Percentiles rank a stretch among this genome's conserved stretches.
Conservation (phyloP, 2,329 filamentous ascomycete genomes). For the Mariannaea elegans region DNA sequence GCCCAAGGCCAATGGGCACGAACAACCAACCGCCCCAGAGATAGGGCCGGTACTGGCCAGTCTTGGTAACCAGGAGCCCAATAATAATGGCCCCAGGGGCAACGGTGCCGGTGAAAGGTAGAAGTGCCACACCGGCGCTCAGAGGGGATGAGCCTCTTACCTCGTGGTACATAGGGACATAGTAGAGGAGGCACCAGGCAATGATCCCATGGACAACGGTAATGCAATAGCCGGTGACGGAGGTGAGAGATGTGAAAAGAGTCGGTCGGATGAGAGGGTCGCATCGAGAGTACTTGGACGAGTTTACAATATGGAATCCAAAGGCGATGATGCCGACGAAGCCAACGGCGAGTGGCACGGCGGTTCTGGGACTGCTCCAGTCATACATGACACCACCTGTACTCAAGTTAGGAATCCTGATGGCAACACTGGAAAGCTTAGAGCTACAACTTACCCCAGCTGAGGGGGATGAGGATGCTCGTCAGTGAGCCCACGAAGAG, state of each 20-base stretch:
- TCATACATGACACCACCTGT: conserved; percentile 69
- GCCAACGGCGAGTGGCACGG: conserved; percentile 69
- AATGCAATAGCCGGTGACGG: conserved; percentile 33
- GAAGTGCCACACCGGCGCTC: conserved; percentile 56
- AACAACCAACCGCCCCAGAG: conserved; percentile 70
- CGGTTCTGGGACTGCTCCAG: conserved; percentile 69
- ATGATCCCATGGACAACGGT: conserved; percentile 36
- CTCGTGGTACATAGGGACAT: conserved; percentile 35
- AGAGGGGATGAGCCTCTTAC: conserved; percentile 33
- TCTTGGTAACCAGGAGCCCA: conserved; percentile 64
- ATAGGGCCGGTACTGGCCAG: conserved; percentile 67
- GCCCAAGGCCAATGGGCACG: conserved; percentile 66
- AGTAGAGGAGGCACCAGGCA: conserved; percentile 35
- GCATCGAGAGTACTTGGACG: conserved; percentile 30
- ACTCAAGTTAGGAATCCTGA: conserved; percentile 5
- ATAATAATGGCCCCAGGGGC: conserved; percentile 66
- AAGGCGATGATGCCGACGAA: conserved; percentile 47
- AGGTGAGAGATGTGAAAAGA: conserved; percentile 35
- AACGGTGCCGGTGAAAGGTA: conserved; percentile 70
- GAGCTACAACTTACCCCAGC: conserved; percentile 28
- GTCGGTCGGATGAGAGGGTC: conserved; percentile 35
- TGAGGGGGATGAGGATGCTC: conserved; percentile 43
- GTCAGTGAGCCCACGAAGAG: conserved; percentile 68
- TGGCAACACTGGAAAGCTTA: neutral
- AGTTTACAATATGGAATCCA: conserved; percentile 31